phyloP scores from a whole-genome alignment of 164 flowering plant species.

The Kingdonia uniflora region DNA sequence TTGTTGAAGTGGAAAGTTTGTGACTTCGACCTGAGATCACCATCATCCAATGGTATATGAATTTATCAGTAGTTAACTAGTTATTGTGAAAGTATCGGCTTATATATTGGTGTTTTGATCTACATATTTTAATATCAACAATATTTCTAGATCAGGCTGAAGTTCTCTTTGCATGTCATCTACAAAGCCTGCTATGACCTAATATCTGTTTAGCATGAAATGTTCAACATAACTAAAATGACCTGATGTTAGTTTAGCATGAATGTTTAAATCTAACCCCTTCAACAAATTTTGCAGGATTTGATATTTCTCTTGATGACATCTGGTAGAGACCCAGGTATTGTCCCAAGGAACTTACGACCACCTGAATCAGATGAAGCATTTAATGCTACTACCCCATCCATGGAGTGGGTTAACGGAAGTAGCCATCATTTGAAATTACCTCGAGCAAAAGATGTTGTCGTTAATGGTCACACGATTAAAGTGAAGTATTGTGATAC shows the following conservation, averaged over 20 bases:
- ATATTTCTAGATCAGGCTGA: not conserved
- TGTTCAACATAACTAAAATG: not conserved
- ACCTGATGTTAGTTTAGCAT: not conserved
- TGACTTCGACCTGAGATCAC: too few relatives aligned
- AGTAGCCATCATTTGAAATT: conserved; percentile 46
- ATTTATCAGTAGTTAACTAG: too few relatives aligned
- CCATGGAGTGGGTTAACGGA: conserved; percentile 75
- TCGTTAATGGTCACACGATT: conserved; percentile 54
- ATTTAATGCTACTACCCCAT: conserved; percentile 38
- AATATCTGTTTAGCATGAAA: not conserved
- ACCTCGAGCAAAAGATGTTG: conserved; percentile 64
- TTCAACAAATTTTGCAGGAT: conserved; percentile 47
- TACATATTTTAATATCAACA: not conserved
- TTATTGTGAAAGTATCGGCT: too few relatives aligned
- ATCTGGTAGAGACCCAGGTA: conserved; percentile 91
- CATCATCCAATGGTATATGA: too few relatives aligned
- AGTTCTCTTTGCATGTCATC: not conserved
- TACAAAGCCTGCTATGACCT: too few relatives aligned
- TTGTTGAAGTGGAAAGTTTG: too few relatives aligned
- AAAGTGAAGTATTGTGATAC: conserved; percentile 90
- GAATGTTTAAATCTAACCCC: not conserved
- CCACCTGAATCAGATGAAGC: conserved; percentile 70
- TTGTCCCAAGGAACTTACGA: conserved; percentile 58
- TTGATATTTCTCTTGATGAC: conserved; percentile 66
- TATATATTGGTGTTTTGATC: too few relatives aligned